Evolutionary conservation across 2,329 filamentous ascomycete species (phyloP).

Genomic region (Zasmidium angulare): DNA sequence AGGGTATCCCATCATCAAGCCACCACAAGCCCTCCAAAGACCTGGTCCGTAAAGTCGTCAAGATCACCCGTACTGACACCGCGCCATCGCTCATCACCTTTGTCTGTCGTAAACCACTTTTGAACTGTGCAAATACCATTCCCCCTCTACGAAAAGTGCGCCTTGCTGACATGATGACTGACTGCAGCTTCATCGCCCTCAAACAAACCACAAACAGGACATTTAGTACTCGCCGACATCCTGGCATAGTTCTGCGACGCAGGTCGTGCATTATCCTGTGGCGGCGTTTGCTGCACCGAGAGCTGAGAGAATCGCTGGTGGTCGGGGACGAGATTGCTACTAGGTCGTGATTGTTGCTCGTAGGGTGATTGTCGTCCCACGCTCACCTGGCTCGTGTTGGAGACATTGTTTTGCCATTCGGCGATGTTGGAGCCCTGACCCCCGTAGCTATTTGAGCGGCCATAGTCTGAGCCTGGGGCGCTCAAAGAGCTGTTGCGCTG

Average conservation of each 20-base stretch:
- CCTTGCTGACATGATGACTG: constrained; percentile 33
- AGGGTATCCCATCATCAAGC: too few species aligned
- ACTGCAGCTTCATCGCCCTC: constrained; percentile 37
- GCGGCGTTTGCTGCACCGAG: constrained; percentile 6
- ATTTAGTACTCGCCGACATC: constrained; percentile 18
- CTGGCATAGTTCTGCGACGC: not conserved
- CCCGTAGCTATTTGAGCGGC: constrained; percentile 12
- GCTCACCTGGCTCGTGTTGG: constrained; percentile 4
- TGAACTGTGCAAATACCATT: not conserved
- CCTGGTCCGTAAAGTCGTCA: not conserved
- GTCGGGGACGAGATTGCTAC: constrained; percentile 21
- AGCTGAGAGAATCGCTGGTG: constrained; percentile 25
- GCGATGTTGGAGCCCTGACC: constrained; percentile 10
- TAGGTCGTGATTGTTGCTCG: constrained; percentile 11
- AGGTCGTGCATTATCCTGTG: not conserved
- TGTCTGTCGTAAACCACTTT: too few species aligned
- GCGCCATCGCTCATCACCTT: not conserved
- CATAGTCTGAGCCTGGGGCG: constrained; percentile 8
- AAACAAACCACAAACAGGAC: constrained; percentile 34
- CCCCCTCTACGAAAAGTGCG: constrained; percentile 26
- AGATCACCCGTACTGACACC: not conserved
- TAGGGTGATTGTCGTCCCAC: constrained; percentile 5
- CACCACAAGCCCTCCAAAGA: not conserved
- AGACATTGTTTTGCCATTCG: constrained; percentile 21
- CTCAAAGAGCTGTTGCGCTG: constrained; percentile 11